phyloP scores from a whole-genome alignment of 1,284 basidiomycete genomes.

The Fomitopsis palustris region DNA sequence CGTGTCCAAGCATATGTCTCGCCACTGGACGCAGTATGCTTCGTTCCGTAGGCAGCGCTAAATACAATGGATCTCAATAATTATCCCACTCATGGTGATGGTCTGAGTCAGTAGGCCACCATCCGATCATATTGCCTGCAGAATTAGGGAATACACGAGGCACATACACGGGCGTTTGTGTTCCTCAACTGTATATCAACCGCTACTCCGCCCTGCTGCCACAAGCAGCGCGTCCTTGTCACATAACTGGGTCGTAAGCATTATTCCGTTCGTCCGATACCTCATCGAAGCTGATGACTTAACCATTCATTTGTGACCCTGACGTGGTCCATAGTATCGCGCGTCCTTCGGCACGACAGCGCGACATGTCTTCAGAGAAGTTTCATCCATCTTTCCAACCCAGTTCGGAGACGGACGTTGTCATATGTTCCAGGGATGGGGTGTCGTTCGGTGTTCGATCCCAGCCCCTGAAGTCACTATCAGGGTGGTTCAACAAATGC shows the following conservation, averaged over 20 bases:
- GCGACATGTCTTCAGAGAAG: neutral
- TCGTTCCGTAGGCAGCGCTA: no score
- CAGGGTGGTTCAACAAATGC: constrained; percentile 49
- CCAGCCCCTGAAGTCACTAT: constrained; percentile 49
- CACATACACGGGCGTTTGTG: neutral
- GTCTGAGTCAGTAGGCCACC: no score
- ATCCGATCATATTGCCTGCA: neutral
- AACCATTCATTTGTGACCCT: no score
- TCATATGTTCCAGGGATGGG: constrained; percentile 39
- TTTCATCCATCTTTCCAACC: constrained; percentile 39
- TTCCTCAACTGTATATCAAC: neutral
- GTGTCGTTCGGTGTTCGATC: constrained; percentile 52
- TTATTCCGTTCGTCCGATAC: no score
- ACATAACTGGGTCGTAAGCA: neutral
- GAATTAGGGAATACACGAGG: neutral
- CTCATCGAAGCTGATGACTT: no score
- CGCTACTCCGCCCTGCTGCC: neutral
- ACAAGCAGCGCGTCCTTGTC: neutral
- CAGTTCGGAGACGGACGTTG: constrained; percentile 43
- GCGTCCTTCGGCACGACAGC: neutral
- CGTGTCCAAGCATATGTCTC: no score
- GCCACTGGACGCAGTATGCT: no score
- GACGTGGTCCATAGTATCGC: neutral
- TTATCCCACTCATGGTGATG: no score
- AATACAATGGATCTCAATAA: no score